Conservation (phyloP, 2,329 filamentous ascomycete species). For the Monilinia fructigena region DNA sequence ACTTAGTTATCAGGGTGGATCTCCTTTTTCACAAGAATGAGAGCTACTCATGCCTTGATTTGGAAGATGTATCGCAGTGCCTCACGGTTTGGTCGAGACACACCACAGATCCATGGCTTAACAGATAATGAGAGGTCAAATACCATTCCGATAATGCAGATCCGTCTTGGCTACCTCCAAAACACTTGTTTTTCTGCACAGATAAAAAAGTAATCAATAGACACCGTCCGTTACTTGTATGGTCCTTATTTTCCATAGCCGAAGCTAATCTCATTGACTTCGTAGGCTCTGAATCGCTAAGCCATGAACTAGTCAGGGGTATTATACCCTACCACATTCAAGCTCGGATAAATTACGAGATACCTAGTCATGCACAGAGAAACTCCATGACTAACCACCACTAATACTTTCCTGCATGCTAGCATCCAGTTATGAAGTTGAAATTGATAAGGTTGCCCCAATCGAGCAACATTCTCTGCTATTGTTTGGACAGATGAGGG, state of each 20-base stretch:
- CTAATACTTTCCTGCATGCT: neutral
- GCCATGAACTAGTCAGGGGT: neutral
- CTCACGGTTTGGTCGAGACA: too few species aligned
- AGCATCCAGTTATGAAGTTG: neutral
- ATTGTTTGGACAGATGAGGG: neutral
- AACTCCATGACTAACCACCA: neutral
- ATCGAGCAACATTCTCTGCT: neutral
- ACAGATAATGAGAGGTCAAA: neutral
- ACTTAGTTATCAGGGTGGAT: too few species aligned
- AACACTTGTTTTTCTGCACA: neutral
- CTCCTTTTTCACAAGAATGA: too few species aligned
- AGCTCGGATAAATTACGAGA: neutral
- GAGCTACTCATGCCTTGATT: neutral
- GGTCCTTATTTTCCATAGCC: neutral
- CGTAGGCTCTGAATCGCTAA: neutral
- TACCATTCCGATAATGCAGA: neutral
- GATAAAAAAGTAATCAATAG: neutral
- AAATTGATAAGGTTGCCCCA: neutral
- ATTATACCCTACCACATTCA: neutral
- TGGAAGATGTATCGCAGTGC: neutral
- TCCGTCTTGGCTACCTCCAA: neutral
- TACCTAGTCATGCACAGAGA: neutral
- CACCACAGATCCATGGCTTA: neutral
- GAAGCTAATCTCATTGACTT: neutral
- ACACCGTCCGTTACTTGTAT: neutral